Conservation (phyloP, 2,329 filamentous ascomycete species). For the Pseudofabraea citricarpa region DNA sequence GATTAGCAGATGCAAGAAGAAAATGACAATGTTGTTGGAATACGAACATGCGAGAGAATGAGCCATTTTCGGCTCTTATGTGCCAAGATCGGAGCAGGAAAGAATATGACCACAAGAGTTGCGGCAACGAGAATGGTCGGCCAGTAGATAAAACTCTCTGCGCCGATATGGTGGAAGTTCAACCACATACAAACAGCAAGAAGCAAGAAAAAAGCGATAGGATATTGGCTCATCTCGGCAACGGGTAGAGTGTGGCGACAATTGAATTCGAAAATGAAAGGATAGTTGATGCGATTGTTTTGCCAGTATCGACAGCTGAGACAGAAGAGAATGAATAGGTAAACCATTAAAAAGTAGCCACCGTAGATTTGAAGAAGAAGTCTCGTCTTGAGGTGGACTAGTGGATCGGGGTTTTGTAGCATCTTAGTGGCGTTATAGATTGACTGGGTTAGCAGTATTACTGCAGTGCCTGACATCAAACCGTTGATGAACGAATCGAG, state of each 20-base stretch:
- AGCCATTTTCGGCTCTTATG: constrained; percentile 77
- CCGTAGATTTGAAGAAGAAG: constrained; percentile 86
- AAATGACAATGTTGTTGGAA: background rate
- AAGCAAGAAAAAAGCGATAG: constrained; percentile 75
- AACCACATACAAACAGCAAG: constrained; percentile 78
- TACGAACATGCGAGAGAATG: constrained; percentile 70
- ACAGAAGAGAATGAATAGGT: constrained; percentile 74
- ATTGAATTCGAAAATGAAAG: constrained; percentile 96
- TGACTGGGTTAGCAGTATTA: constrained; percentile 63
- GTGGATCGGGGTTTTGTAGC: constrained; percentile 45
- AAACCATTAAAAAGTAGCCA: constrained; percentile 78
- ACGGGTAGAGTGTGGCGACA: constrained; percentile 40
- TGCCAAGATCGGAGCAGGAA: constrained; percentile 69
- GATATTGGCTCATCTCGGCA: constrained; percentile 39
- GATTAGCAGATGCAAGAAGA: constrained; percentile 15
- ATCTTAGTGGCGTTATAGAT: constrained; percentile 52
- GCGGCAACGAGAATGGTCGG: constrained; percentile 71
- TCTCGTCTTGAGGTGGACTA: constrained; percentile 48
- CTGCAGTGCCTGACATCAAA: constrained; percentile 62
- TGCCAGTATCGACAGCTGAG: constrained; percentile 80
- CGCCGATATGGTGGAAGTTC: constrained; percentile 69
- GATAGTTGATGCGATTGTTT: constrained; percentile 80
- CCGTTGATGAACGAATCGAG: constrained; percentile 56
- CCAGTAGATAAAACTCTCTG: constrained; percentile 72
- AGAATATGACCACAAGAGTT: constrained; percentile 61